phyloP scores from a whole-genome alignment of 495 filamentous ascomycete species.

The Letharia lupina region DNA sequence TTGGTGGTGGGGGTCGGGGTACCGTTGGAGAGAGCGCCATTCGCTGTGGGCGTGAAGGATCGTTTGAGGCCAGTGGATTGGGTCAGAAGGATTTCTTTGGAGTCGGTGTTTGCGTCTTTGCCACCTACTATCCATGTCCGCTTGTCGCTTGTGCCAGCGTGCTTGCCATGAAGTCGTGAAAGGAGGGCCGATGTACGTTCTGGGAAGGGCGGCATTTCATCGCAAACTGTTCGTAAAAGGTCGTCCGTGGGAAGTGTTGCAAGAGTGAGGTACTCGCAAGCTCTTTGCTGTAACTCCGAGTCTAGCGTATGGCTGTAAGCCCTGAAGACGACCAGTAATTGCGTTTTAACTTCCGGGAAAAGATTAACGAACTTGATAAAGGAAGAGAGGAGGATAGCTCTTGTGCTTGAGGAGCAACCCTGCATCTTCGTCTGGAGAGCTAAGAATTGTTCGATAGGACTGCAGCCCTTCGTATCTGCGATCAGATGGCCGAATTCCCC shows the following conservation, averaged over 20 bases:
- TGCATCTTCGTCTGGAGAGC: conserved; percentile 86
- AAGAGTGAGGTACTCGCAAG: conserved; percentile 89
- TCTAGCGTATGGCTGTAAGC: conserved; percentile 93
- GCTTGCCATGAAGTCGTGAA: conserved; percentile 87
- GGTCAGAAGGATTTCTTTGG: conserved; percentile 69
- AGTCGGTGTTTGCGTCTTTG: conserved; percentile 81
- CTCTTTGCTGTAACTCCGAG: conserved; percentile 90
- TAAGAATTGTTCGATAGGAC: conserved; percentile 95
- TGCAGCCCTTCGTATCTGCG: conserved; percentile 86
- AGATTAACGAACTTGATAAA: conserved; percentile 98
- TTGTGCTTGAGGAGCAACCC: conserved; percentile 76
- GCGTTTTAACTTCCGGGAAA: conserved; percentile 97
- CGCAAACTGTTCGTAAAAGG: conserved; percentile 87
- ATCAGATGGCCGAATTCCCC: conserved; percentile 97
- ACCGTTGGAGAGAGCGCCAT: conserved; percentile 44
- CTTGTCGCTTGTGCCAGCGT: conserved; percentile 82
- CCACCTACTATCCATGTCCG: conserved; percentile 93
- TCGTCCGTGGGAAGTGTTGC: conserved; percentile 83
- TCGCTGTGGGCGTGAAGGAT: conserved; percentile 56
- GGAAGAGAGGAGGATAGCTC: conserved; percentile 87
- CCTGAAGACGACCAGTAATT: conserved; percentile 81
- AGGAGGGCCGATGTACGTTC: conserved; percentile 87
- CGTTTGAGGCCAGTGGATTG: conserved; percentile 79
- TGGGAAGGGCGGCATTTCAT: conserved; percentile 98
- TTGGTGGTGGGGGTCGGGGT: conserved; percentile 33